phyloP scores from a whole-genome alignment of 768 basidiomycete species.

The Tylopilus sp. region DNA sequence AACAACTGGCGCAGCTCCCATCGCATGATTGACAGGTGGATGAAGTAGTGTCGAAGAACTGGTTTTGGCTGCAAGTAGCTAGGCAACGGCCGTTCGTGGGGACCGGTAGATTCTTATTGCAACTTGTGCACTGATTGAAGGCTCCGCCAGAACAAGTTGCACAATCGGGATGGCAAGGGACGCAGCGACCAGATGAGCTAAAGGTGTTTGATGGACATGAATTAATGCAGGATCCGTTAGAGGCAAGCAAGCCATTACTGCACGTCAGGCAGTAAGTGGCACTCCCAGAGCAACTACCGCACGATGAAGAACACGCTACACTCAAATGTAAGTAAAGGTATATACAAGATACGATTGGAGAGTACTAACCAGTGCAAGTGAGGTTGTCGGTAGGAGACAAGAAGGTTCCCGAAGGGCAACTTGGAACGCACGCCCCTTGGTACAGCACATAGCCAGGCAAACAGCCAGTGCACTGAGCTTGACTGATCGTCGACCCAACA shows the following conservation, averaged over 20 bases:
- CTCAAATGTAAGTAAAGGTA: slow-evolving; percentile 8
- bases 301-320: slow-evolving; percentile 68
- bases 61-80: slow-evolving; percentile 65
- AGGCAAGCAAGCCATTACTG: slow-evolving; percentile 59
- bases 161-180: slow-evolving; percentile 84
- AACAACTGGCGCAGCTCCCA: slow-evolving; percentile 74
- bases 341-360: not conserved
- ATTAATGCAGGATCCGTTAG: slow-evolving; percentile 68
- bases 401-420: slow-evolving; percentile 74
- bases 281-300: slow-evolving; percentile 65
- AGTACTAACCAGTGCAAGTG: slow-evolving; percentile 65
- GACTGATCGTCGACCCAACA: slow-evolving; percentile 58
- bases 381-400: slow-evolving; percentile 66
- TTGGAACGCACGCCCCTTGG: slow-evolving; percentile 62
- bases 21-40: slow-evolving; percentile 71
- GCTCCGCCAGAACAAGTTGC: slow-evolving; percentile 74
- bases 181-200: slow-evolving; percentile 60
- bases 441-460: slow-evolving; percentile 73
- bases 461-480: slow-evolving; percentile 75
- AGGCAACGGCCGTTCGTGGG: slow-evolving; percentile 75
- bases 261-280: slow-evolving; percentile 76
- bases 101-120: slow-evolving; percentile 65
- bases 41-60: slow-evolving; percentile 69
- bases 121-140: slow-evolving; percentile 77
- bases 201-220: slow-evolving; percentile 75